phyloP scores from a whole-genome alignment of 2,329 filamentous ascomycete species.

The Pseudogymnoascus sp. region DNA sequence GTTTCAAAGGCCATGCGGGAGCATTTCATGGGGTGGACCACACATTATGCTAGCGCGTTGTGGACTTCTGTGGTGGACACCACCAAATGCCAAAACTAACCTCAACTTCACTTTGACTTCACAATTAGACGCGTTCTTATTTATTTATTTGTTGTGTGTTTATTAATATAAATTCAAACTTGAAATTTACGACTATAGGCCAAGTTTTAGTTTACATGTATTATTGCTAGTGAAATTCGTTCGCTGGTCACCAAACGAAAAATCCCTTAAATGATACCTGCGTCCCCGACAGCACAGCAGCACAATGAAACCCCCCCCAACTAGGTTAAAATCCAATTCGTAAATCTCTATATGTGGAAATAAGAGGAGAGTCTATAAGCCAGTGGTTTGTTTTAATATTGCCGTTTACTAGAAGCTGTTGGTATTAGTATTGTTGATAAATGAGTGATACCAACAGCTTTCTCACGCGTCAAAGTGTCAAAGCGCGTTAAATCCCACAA shows the following conservation, averaged over 20 bases:
- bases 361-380: too few species aligned
- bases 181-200: neutral
- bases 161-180: neutral
- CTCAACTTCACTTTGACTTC: conserved; percentile 1
- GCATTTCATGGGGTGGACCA: neutral
- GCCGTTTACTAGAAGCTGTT: too few species aligned
- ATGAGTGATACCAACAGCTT: neutral
- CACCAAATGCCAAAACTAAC: neutral
- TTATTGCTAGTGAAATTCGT: neutral
- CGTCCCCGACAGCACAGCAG: too few species aligned
- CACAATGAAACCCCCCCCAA: too few species aligned
- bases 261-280: neutral
- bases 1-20: neutral
- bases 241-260: neutral
- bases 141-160: neutral
- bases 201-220: neutral
- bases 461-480: neutral
- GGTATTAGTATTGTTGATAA: too few species aligned
- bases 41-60: neutral
- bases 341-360: too few species aligned
- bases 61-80: neutral
- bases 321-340: too few species aligned
- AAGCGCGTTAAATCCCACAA: neutral
- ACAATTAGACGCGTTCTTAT: neutral
- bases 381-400: too few species aligned